Conservation (phyloP, 371 early-diverging fungal genomes). For the Syncephalastrum contaminatum region DNA sequence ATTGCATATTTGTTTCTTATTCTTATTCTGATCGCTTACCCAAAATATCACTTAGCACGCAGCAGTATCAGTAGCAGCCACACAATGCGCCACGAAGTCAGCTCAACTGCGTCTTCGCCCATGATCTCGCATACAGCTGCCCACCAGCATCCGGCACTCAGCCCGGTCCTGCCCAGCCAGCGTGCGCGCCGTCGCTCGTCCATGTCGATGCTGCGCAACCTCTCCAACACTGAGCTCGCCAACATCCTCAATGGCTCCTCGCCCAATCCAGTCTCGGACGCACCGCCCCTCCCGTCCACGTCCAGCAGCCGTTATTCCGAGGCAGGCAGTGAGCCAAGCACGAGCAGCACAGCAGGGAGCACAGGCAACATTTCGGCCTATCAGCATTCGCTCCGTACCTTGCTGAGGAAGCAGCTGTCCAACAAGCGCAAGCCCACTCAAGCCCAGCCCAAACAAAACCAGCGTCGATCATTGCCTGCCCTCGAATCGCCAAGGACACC, state of each 20-base stretch:
- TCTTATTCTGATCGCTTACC: too few species aligned
- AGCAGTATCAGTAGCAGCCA: background rate
- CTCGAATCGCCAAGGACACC: background rate
- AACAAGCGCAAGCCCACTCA: constrained; percentile 16
- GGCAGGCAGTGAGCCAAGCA: constrained; percentile 1
- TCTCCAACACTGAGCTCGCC: constrained; percentile 27
- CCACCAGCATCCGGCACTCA: background rate
- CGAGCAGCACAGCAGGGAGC: constrained; percentile 3
- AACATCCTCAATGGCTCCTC: constrained; percentile 27
- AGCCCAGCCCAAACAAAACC: constrained; percentile 1
- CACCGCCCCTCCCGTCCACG: constrained; percentile 10
- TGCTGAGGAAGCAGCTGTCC: constrained; percentile 19
- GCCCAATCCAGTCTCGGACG: constrained; percentile 26
- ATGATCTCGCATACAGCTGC: background rate
- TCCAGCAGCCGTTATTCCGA: background rate
- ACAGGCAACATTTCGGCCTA: constrained; percentile 12
- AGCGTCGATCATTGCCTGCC: background rate
- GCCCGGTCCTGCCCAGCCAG: constrained; percentile 5
- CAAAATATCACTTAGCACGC: too few species aligned
- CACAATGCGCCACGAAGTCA: constrained; percentile 3
- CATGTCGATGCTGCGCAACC: constrained; percentile 27
- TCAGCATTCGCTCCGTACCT: constrained; percentile 25
- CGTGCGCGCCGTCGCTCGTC: constrained; percentile 25
- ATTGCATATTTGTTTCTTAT: too few species aligned
- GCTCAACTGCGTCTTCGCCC: constrained; percentile 5